These are phyloP conservation scores for Babesia gibsoni DNA, from an alignment of 169 alveolate genomes.

Conservation along the genomic window DNA sequence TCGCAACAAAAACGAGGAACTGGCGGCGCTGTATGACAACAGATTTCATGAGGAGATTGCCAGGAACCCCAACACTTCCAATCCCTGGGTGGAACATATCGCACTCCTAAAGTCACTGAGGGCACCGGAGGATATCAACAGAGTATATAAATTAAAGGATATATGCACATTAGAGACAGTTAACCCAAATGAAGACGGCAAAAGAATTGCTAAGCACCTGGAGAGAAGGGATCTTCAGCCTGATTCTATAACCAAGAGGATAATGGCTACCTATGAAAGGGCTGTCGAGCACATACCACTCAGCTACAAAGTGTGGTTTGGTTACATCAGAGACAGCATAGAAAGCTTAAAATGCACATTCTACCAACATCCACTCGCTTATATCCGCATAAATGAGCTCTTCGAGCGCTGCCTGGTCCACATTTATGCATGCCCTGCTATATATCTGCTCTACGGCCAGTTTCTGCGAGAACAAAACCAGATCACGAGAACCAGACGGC, in stretches of 20 bases:
- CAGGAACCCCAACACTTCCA: conserved; percentile 45
- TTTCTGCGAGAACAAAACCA: conserved; percentile 72
- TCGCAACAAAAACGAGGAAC: conserved; percentile 36
- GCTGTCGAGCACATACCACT: conserved; percentile 84
- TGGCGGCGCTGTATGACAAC: conserved; percentile 53
- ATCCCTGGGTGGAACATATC: conserved; percentile 63
- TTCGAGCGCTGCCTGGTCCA: conserved; percentile 82
- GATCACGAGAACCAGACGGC: conserved; percentile 78
- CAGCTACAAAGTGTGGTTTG: conserved; percentile 87
- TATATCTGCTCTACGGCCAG: conserved; percentile 84
- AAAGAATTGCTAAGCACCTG: not conserved
- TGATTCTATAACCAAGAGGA: conserved; percentile 57
- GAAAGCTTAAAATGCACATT: conserved; percentile 26
- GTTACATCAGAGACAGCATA: conserved; percentile 70
- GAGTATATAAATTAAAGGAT: conserved; percentile 33
- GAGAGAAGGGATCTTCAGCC: not conserved
- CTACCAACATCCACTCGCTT: conserved; percentile 54
- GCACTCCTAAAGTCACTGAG: conserved; percentile 55
- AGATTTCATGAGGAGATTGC: conserved; percentile 61
- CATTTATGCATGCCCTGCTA: conserved; percentile 81
- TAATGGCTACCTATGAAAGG: conserved; percentile 81
- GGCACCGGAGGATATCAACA: conserved; percentile 16
- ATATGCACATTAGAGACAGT: conserved; percentile 43
- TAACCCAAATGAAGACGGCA: not conserved
- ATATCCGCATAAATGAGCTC: conserved; percentile 66